Evolutionary conservation across 208 protist species (phyloP).

Genomic region (Kentomonas sorsogonicus): DNA sequence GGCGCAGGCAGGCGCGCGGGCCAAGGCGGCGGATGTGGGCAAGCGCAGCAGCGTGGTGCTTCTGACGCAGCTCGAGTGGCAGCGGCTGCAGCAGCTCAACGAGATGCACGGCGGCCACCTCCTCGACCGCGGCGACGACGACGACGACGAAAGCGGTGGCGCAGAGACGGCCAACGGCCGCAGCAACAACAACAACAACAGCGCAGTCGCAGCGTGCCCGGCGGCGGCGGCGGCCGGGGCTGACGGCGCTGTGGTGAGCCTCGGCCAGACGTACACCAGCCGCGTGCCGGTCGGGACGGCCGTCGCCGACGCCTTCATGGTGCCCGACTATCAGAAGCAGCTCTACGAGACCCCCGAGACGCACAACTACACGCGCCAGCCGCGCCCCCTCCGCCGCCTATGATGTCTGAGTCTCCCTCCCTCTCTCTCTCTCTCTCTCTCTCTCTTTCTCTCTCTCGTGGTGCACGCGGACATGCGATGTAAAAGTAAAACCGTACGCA

Average conservation of each 20-base stretch:
- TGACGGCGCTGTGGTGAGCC: background rate
- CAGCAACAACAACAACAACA: too few species aligned
- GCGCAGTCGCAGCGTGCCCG: background rate
- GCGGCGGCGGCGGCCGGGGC: background rate
- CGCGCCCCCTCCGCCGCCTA: background rate
- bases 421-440: slow-evolving; percentile 1
- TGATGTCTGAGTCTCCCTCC: background rate
- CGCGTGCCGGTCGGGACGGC: background rate
- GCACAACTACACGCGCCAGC: background rate
- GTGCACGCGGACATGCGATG: too few species aligned
- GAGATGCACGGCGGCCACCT: too few species aligned
- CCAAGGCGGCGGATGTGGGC: too few species aligned
- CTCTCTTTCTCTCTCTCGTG: too few species aligned
- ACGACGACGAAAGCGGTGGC: too few species aligned
- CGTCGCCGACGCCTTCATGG: slow-evolving; percentile 28
- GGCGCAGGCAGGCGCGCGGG: too few species aligned
- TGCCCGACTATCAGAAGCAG: slow-evolving; percentile 9
- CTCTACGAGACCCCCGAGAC: slow-evolving; percentile 7
- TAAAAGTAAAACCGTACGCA: background rate
- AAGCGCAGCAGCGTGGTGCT: too few species aligned
- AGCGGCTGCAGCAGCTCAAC: too few species aligned
- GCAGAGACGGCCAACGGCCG: too few species aligned
- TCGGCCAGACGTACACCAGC: background rate
- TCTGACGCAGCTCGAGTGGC: too few species aligned
- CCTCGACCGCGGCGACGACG: too few species aligned